These are phyloP conservation scores for Penicillium manginii DNA, from an alignment of 495 filamentous ascomycete genomes.

Conservation along the genomic window DNA sequence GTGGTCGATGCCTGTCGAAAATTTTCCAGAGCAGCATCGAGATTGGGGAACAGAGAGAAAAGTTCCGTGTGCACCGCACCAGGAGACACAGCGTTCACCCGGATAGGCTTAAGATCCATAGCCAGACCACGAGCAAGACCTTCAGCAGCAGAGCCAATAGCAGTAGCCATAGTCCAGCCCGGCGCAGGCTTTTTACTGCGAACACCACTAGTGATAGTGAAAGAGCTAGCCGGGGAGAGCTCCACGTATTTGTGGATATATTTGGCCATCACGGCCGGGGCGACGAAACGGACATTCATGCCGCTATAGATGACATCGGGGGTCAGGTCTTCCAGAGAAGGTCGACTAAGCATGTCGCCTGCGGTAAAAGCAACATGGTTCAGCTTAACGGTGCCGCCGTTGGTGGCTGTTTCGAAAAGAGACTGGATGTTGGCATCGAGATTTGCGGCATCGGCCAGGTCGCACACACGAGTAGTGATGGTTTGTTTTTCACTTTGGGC, in stretches of 20 bases:
- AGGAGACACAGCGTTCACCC: constrained; percentile 65
- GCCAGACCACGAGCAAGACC: constrained; percentile 58
- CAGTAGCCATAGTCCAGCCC: constrained; percentile 50
- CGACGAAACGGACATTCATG: constrained; percentile 55
- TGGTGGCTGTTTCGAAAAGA: constrained; percentile 45
- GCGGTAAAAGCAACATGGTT: constrained; percentile 68
- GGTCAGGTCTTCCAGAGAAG: constrained; percentile 40
- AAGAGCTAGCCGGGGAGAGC: constrained; percentile 41
- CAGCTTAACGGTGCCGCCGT: constrained; percentile 35
- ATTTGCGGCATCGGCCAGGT: constrained; percentile 46
- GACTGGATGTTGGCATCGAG: constrained; percentile 50
- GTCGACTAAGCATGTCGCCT: constrained; percentile 45
- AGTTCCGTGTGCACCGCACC: constrained; percentile 59
- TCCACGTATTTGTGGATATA: constrained; percentile 48
- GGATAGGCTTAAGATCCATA: constrained; percentile 60
- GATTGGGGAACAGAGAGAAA: constrained; percentile 27
- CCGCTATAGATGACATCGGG: constrained; percentile 45
- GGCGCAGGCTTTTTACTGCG: constrained; percentile 50
- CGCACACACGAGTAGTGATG: constrained; percentile 34
- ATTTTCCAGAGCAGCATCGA: constrained; percentile 12
- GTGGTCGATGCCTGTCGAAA: constrained; percentile 39
- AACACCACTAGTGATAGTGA: constrained; percentile 59
- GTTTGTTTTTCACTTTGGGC: constrained; percentile 22
- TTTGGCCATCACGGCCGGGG: constrained; percentile 59
- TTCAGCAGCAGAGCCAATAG: constrained; percentile 42